Evolutionary conservation across 768 basidiomycete genomes (phyloP).

Genomic region (Lepiota subincarnata): DNA sequence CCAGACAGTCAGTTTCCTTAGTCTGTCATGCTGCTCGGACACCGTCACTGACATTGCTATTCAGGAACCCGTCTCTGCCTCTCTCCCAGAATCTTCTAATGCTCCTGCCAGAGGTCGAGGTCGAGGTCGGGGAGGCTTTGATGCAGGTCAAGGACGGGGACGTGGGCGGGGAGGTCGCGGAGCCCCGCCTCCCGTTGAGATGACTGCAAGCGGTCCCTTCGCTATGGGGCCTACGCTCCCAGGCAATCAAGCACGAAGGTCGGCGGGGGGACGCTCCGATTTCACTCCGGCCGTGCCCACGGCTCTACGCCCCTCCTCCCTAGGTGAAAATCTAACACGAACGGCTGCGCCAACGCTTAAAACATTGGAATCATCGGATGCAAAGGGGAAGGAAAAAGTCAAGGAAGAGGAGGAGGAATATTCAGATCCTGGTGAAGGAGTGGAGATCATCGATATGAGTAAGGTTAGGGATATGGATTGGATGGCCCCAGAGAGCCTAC

Average conservation of each 20-base stretch:
- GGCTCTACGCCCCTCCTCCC: constrained; percentile 26
- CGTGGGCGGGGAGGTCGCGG: constrained; percentile 48
- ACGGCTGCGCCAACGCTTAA: constrained; percentile 48
- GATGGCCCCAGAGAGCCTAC: constrained; percentile 81
- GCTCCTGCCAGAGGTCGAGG: constrained; percentile 44
- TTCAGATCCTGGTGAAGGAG: constrained; percentile 84
- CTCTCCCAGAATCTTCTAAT: constrained; percentile 26
- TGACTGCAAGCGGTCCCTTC: constrained; percentile 86
- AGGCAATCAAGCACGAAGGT: constrained; percentile 46
- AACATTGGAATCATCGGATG: constrained; percentile 23
- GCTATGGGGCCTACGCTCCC: constrained; percentile 79
- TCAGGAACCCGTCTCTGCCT: constrained; percentile 45
- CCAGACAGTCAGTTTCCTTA: constrained; percentile 48
- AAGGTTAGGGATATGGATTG: constrained; percentile 76
- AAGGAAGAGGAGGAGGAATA: constrained; percentile 56
- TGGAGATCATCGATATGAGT: constrained; percentile 84
- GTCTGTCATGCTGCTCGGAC: background rate
- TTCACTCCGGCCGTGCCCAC: constrained; percentile 46
- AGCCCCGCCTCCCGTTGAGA: constrained; percentile 53
- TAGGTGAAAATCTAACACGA: constrained; percentile 48
- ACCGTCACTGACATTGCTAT: constrained; percentile 10
- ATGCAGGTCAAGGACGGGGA: constrained; percentile 25
- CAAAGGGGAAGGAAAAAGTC: constrained; percentile 22
- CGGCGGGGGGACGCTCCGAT: constrained; percentile 50
- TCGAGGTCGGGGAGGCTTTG: constrained; percentile 42